These are phyloP conservation scores for Rhazya stricta DNA, from an alignment of 257 asterid species.

Conservation along the genomic window DNA sequence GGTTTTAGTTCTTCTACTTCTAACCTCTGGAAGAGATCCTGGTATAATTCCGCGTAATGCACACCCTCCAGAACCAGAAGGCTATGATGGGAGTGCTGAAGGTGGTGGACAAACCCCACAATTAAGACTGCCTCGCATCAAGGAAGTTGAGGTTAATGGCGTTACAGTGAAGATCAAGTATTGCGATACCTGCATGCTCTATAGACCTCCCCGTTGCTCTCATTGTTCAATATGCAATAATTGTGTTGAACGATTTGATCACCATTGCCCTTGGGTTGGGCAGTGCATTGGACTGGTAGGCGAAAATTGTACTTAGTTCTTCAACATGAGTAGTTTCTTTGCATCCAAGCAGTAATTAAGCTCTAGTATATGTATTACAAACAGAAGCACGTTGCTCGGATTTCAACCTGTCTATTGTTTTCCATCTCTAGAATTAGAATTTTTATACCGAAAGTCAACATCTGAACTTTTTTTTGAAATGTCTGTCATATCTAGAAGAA, in stretches of 20 bases:
- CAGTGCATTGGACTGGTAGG: slow-evolving; percentile 97
- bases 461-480: not conserved
- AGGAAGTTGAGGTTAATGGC: slow-evolving; percentile 90
- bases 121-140: slow-evolving; percentile 77
- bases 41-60: slow-evolving; percentile 93
- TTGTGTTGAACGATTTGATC: slow-evolving; percentile 92
- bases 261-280: slow-evolving; percentile 99
- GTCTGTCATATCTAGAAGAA: not conserved
- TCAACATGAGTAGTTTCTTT: not conserved
- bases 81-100: slow-evolving; percentile 64
- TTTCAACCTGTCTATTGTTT: not conserved
- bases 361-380: not conserved
- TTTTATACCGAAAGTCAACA: not conserved
- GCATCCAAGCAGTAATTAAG: not conserved
- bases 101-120: slow-evolving; percentile 92
- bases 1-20: slow-evolving; percentile 85
- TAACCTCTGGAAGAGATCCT: slow-evolving; percentile 97
- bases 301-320: not conserved
- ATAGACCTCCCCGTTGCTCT: slow-evolving; percentile 97
- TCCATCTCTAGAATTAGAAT: not conserved
- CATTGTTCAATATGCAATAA: slow-evolving; percentile 98
- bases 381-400: not conserved
- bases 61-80: slow-evolving; percentile 97
- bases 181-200: slow-evolving; percentile 97
- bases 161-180: slow-evolving; percentile 76